Evolutionary conservation across 768 basidiomycete species (phyloP).

Genomic region (Xerocomellus intermedius): DNA sequence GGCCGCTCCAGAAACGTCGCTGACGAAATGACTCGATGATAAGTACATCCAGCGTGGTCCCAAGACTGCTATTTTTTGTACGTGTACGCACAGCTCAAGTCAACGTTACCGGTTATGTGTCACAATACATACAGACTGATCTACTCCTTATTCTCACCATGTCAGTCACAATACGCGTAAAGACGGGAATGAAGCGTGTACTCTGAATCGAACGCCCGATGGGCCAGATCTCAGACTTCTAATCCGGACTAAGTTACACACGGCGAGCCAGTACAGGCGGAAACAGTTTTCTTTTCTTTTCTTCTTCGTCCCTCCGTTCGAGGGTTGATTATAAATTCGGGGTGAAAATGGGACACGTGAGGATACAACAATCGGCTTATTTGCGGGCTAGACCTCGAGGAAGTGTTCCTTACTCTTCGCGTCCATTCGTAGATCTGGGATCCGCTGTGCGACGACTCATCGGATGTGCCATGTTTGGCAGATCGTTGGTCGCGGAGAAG

Average conservation of each 20-base stretch:
- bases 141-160: background rate
- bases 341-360: background rate
- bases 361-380: background rate
- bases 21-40: constrained; percentile 1
- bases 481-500: constrained; percentile 11
- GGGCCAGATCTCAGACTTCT: background rate
- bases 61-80: constrained; percentile 1
- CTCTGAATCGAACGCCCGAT: background rate
- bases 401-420: background rate
- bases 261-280: background rate
- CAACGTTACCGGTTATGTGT: background rate
- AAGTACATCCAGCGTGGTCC: background rate
- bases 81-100: constrained; percentile 1
- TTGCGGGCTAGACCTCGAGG: background rate
- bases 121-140: background rate
- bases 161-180: background rate
- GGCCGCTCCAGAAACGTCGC: background rate
- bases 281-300: no score
- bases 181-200: constrained; percentile 10
- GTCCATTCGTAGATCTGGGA: constrained; percentile 2
- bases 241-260: background rate
- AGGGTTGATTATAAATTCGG: background rate
- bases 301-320: background rate
- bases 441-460: background rate
- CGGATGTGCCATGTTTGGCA: constrained; percentile 1